Base-by-base conservation (phyloP, 441 rosid species). In the Dalechampia spathulata region DNA sequence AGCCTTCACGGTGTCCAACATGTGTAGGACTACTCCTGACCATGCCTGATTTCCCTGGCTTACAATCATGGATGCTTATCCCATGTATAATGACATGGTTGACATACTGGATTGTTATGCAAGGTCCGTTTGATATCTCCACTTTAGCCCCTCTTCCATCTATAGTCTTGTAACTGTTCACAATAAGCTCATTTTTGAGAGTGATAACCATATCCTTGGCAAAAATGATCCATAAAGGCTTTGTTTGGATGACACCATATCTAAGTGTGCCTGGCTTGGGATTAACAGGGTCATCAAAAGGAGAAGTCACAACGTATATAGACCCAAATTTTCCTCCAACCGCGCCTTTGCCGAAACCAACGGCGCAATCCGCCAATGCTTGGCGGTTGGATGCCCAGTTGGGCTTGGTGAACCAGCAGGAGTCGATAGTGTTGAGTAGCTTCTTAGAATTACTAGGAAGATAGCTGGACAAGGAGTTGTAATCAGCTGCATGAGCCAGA, bases 21-120 rank as follows among this genome's bases (percentile, higher is more conserved):
- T 84, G 93, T 2, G 69, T 64, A 7, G 88, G 83, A 2, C 87
- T 82, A 73, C 85, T 84, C 72, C 93, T 75, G 50, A 89, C 95
- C 74, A 70, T 49, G 58, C 87, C 92, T 49, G 69, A 72, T 2
- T 83, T 85, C 3, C 87, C 77, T 9, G 91, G 91, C 68, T 61
- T 83, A 53, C 90, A 82, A 27, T 90, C 87, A 61, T 90, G 90
- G 54, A 90, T 75, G 60, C 86, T 90, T 16, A 90, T 79, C 41
- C 95, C 90, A 12, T 84, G 97, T 39, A 84, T 73, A 49, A 90
- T 90, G 49, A 86, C 90, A 37, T 89, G 85, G 41, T 79, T 86
- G 19, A 89, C 78, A 59, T 25, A 77, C 66, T 89, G 86, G 63
- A 89, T 82, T 21, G 90, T 89, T 37, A 89, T 67, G 66, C 97